A percentile compares a stretch with the other conserved stretches of the same genome.
phyloP scores from a whole-genome alignment of 371 early-diverging fungal genomes.

The Phascolomyces articulosus region DNA sequence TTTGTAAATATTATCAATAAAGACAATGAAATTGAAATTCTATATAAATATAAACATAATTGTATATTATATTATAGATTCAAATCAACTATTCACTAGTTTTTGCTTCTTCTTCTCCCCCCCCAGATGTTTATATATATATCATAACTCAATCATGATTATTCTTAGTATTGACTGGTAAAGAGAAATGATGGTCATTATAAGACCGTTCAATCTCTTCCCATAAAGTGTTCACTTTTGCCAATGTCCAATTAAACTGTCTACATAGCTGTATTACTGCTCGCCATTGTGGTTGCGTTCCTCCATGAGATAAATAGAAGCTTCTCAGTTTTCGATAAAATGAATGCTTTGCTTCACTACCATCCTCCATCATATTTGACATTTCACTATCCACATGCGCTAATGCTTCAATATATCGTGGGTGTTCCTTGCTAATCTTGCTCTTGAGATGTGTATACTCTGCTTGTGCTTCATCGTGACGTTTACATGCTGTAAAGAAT shows the following conservation, averaged over 20 bases:
- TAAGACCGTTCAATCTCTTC: constrained; percentile 18
- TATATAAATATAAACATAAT: too few species aligned
- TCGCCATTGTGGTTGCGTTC: constrained; percentile 19
- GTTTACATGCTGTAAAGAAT: constrained; percentile 15
- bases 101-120: neutral
- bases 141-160: neutral
- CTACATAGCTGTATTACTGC: constrained; percentile 12
- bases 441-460: constrained; percentile 18
- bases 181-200: constrained; percentile 11
- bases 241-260: constrained; percentile 13
- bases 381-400: constrained; percentile 7
- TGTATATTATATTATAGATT: too few species aligned
- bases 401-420: constrained; percentile 18
- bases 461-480: constrained; percentile 18
- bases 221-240: constrained; percentile 20
- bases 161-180: constrained; percentile 3
- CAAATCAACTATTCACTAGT: too few species aligned
- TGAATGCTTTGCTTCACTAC: neutral
- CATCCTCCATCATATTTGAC: neutral
- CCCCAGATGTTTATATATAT: neutral
- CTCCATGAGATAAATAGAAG: constrained; percentile 16
- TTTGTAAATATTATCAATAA: too few species aligned
- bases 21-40: too few species aligned
- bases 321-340: constrained; percentile 8
- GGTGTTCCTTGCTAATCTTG: constrained; percentile 12